phyloP scores from a whole-genome alignment of 179 eudicot species.

The Spinacia oleracea region DNA sequence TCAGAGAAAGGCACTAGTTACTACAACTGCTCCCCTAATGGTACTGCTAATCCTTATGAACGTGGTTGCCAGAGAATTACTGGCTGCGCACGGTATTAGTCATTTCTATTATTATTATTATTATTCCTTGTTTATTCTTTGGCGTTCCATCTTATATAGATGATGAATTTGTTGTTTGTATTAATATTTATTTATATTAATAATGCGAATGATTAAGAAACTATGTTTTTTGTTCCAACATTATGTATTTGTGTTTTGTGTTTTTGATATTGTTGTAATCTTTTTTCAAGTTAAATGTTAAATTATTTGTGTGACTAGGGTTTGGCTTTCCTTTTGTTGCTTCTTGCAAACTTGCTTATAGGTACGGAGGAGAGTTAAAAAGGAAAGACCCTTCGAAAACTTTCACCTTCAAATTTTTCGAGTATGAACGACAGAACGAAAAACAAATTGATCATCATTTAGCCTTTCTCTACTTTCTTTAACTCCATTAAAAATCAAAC shows the following conservation, averaged over 20 bases:
- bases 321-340: not conserved
- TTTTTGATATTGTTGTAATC: not conserved
- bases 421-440: no score
- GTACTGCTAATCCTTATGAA: slow-evolving; percentile 36
- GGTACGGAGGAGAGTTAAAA: no score
- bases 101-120: not conserved
- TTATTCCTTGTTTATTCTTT: not conserved
- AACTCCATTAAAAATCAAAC: no score
- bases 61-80: slow-evolving; percentile 36
- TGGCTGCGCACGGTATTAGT: slow-evolving; percentile 31
- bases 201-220: not conserved
- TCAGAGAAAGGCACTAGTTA: slow-evolving; percentile 33
- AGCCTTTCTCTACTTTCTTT: no score
- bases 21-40: slow-evolving; percentile 37
- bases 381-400: no score
- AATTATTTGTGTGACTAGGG: not conserved
- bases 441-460: no score
- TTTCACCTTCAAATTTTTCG: no score
- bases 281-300: not conserved
- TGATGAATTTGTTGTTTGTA: not conserved
- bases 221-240: not conserved
- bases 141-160: not conserved
- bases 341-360: no score
- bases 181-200: not conserved
- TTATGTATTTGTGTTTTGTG: not conserved